Evolutionary conservation across 805 yeast genomes (phyloP).

Genomic region (Suhomyces emberorum): DNA sequence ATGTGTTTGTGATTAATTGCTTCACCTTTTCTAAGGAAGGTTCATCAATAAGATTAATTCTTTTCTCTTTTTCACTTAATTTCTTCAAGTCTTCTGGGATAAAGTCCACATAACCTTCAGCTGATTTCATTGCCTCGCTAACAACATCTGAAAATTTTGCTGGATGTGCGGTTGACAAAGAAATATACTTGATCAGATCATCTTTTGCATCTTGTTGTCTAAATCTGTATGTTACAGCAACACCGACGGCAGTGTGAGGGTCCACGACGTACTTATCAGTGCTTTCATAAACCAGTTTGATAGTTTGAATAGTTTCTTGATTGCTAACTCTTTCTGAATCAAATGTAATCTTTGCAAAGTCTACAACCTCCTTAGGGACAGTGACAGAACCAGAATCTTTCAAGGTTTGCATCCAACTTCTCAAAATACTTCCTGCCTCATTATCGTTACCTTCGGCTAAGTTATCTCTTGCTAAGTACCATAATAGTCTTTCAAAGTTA

Average conservation of each 20-base stretch:
- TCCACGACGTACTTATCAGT: constrained; percentile 76
- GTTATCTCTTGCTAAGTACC: constrained; percentile 85
- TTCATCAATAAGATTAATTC: constrained; percentile 65
- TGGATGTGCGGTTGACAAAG: constrained; percentile 97
- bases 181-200: constrained; percentile 50
- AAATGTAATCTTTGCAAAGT: constrained; percentile 65
- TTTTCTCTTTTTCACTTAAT: constrained; percentile 68
- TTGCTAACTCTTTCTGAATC: constrained; percentile 79
- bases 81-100: constrained; percentile 83
- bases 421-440: constrained; percentile 72
- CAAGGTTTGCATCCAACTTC: constrained; percentile 74
- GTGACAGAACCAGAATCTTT: constrained; percentile 72
- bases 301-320: constrained; percentile 74
- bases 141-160: constrained; percentile 98
- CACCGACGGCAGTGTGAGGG: constrained; percentile 97
- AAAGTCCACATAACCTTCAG: constrained; percentile 78
- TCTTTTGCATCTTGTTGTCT: constrained; percentile 46
- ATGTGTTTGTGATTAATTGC: constrained; percentile 67
- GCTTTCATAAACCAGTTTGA: constrained; percentile 62
- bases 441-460: constrained; percentile 48
- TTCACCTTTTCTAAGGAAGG: constrained; percentile 76
- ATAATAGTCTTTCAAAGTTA: constrained; percentile 91
- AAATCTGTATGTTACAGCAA: constrained; percentile 67
- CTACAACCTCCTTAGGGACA: constrained; percentile 63
- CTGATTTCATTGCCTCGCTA: constrained; percentile 63